Conservation (phyloP, 1,139 yeast genomes). For the Saccharomycopsis crataegensis region DNA sequence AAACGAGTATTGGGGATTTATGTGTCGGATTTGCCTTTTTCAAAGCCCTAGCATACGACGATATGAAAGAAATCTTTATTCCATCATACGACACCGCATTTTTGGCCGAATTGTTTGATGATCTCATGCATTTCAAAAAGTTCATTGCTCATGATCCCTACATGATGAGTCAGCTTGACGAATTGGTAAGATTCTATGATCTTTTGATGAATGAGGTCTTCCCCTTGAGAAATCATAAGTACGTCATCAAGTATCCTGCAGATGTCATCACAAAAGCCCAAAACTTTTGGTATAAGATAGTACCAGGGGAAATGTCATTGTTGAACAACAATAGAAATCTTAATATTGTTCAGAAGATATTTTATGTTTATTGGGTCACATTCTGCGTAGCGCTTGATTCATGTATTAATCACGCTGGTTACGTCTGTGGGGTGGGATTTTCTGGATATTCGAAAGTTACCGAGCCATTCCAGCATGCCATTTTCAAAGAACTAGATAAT, state of each 20-base stretch:
- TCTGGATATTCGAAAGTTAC: conserved; percentile 7
- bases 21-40: conserved; percentile 15
- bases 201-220: conserved; percentile 10
- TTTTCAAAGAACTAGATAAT: conserved; percentile 7
- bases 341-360: conserved; percentile 5
- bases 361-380: conserved; percentile 11
- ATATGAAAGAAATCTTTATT: conserved; percentile 14
- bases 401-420: conserved; percentile 5
- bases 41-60: conserved; percentile 8
- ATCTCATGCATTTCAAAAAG: background rate
- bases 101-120: conserved; percentile 7
- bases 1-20: background rate
- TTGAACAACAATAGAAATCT: background rate
- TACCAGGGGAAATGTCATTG: conserved; percentile 4
- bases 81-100: conserved; percentile 9
- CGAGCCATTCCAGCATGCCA: background rate
- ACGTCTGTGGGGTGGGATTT: conserved; percentile 14
- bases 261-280: conserved; percentile 11
- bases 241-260: conserved; percentile 10
- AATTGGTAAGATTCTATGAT: background rate
- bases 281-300: conserved; percentile 11
- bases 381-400: conserved; percentile 1
- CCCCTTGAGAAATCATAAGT: conserved; percentile 7
- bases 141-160: background rate
- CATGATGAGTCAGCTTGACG: background rate